Evolutionary conservation across 2,329 filamentous ascomycete species (phyloP), one percentile per base, ranked within the genome.

Genomic region (Neopestalotiopsis rosae): DNA sequence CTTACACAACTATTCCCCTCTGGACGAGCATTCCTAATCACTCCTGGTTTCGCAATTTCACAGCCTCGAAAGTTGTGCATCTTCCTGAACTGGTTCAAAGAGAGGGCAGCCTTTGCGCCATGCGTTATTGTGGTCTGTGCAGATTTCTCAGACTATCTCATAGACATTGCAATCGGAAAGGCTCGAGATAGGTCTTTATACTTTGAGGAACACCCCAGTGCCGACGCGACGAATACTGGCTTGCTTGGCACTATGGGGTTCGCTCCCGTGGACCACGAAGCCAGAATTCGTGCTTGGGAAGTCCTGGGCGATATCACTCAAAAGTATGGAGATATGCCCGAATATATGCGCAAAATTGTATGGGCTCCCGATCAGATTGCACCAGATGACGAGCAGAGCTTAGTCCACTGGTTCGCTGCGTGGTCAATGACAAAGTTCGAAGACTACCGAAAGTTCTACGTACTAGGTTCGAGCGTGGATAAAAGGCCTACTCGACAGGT

Each of bases 351-450:
- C 5, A 78, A 75, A 61, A 72, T 90, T 5, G 74, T 86, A 1
- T 85, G 83, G 74, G 86, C 85, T 0, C 83, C 84, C 14, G 73
- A 79, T 3, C 76, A 71, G 1, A 86, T 91, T 61, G 84, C 89
- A 67, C 81, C 83, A 0, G 87, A 88, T 67, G 88, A 91, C 70
- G 89, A 91, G 74, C 86, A 90, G 73, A 89, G 86, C 68, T 79
- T 91, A 34, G 83, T 91, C 10, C 88, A 90, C 70, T 90, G 87
- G 86, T 91, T 90, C 75, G 88, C 86, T 1, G 87, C 82, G 76
- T 91, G 89, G 89, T 81, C 87, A 0, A 79, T 82, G 40, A 69
- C 76, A 67, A 83, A 85, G 38, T 74, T 88, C 45, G 84, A 89
- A 68, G 77, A 79, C 56, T 88, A 84, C 72, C 84, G 88, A 40